These are phyloP conservation scores for Dunaliella salina DNA, from an alignment of 163 green algal genomes.

Conservation along the genomic window DNA sequence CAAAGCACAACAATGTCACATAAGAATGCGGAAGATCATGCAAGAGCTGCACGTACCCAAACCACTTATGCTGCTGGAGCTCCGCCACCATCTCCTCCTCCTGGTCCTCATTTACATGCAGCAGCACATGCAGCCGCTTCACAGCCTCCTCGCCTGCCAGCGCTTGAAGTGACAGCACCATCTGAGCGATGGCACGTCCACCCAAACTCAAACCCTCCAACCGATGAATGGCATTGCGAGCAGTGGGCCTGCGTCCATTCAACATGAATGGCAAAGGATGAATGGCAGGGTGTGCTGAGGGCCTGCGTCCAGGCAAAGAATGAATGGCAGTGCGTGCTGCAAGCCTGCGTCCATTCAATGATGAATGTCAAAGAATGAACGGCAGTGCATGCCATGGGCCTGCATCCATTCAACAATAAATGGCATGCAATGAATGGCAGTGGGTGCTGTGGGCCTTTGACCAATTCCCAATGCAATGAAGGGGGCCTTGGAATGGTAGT, in stretches of 20 bases:
- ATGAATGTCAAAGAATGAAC: no score
- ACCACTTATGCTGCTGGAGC: conserved; percentile 31
- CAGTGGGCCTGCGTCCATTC: background rate
- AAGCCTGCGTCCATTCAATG: no score
- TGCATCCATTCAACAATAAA: no score
- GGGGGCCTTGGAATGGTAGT: no score
- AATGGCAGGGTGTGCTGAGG: background rate
- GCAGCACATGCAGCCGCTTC: conserved; percentile 27
- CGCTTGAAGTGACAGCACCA: conserved; percentile 16
- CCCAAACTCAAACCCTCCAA: conserved; percentile 31
- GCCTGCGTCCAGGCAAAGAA: background rate
- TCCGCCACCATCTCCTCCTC: conserved; percentile 40
- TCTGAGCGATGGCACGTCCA: conserved; percentile 27
- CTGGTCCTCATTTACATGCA: conserved; percentile 43
- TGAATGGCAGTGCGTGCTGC: background rate
- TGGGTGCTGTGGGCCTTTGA: no score
- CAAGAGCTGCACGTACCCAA: conserved; percentile 21
- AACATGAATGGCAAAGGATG: background rate
- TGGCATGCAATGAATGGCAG: no score
- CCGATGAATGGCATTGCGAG: background rate
- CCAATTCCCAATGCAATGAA: no score
- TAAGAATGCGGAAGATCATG: no score
- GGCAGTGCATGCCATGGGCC: no score
- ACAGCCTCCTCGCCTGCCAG: conserved; percentile 24
- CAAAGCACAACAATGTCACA: no score